Evolutionary conservation across 1,284 basidiomycete genomes (phyloP).

Genomic region (Cryptococcus sp.): DNA sequence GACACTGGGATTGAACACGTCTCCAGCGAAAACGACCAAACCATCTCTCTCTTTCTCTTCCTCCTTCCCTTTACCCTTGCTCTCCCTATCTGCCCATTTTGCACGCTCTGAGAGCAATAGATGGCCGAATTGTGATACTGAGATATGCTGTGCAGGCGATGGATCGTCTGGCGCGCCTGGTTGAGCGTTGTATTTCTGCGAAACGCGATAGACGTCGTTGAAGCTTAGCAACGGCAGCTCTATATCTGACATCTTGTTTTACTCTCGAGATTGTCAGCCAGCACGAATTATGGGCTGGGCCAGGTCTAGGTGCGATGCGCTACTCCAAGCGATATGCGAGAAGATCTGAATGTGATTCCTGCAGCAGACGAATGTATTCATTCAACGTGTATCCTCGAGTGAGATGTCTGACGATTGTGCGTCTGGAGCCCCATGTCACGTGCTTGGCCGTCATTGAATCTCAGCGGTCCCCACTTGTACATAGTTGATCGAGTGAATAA

Average conservation of each 20-base stretch:
- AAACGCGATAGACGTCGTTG: slow-evolving; percentile 60
- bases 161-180: slow-evolving; percentile 30
- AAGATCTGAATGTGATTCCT: too few relatives aligned
- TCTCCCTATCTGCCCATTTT: slow-evolving; percentile 35
- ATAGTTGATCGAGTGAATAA: too few relatives aligned
- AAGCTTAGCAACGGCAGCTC: slow-evolving; percentile 49
- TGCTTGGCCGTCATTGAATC: too few relatives aligned
- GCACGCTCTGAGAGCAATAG: slow-evolving; percentile 43
- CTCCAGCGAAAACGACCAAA: slow-evolving; percentile 82
- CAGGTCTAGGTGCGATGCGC: too few relatives aligned
- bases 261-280: too few relatives aligned
- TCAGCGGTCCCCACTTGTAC: too few relatives aligned
- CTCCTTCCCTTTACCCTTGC: slow-evolving; percentile 31
- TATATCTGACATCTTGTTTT: slow-evolving; percentile 14
- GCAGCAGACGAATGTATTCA: too few relatives aligned
- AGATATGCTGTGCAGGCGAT: slow-evolving; percentile 33
- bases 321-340: too few relatives aligned
- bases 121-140: slow-evolving; percentile 55
- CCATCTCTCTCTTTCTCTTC: slow-evolving; percentile 66
- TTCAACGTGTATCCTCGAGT: too few relatives aligned
- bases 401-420: too few relatives aligned
- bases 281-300: too few relatives aligned
- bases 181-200: slow-evolving; percentile 56
- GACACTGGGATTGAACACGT: slow-evolving; percentile 80
- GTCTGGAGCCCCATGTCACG: too few relatives aligned